Base-by-base conservation (phyloP, 1,284 basidiomycete genomes). In the Vanrija sp. region DNA sequence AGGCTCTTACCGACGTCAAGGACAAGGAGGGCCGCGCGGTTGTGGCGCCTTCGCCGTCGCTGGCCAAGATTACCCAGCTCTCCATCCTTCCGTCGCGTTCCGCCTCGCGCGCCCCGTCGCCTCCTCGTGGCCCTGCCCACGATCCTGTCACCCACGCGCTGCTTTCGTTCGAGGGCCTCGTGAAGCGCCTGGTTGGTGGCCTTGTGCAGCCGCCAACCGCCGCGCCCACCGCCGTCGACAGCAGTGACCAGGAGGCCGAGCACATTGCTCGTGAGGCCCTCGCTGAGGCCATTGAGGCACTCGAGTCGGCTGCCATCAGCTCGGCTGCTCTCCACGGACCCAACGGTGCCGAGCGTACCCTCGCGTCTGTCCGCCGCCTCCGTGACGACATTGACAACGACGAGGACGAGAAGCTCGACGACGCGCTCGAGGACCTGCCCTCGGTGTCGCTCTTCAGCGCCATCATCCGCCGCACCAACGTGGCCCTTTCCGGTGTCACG, bases 361-460 rank as follows among this genome's bases (percentile, higher is more conserved):
- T 61, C 18, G 54, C 47, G 49, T 46, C 66, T 52, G 45, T 65
- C 14, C 57, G 66, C n/a, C 58, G 72, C 29, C 65, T 74, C 18
- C 64, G 72, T 42, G 74, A 75, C 59, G 74, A 78, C 53, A 64
- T 70, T 29, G 72, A 69, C 47, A 62, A 69, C 38, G 60, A 59
- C 14, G 60, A 57, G 23, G 71, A 74, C 28, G 74, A 74, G 34
- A 62, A 65, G 46, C 65, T 76, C 10, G 72, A 77, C 55, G 76
- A 78, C 52, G 77, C 77, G 0, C 64, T 75, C 52, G 77, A 78
- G 60, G 77, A 78, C 58, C 62, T 77, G 16, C 76, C 75, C 8
- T 65, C 74, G 5, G 65, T 78, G 15, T 60, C 66, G 9, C 68
- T 78, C 18, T 74, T 76, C 58, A 65, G 68, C 21, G 46, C 75